phyloP scores from a whole-genome alignment of 192 early-diverging fungal genomes.

The Backusella tuberculispora region DNA sequence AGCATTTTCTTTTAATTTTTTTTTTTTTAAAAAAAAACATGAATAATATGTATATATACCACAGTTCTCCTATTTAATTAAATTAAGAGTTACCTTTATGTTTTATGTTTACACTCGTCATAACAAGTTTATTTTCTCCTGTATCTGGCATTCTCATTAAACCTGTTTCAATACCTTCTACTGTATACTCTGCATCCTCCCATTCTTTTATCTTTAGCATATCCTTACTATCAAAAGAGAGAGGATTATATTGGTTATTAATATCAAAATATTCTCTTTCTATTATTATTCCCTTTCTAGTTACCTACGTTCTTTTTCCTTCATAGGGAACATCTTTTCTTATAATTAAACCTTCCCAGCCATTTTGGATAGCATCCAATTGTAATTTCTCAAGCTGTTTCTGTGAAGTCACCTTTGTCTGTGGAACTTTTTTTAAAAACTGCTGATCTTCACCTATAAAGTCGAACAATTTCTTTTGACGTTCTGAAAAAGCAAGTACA shows the following conservation, averaged over 20 bases:
- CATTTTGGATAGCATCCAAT: slow-evolving; percentile 27
- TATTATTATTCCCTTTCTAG: background rate
- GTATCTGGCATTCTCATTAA: slow-evolving; percentile 45
- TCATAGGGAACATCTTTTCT: slow-evolving; percentile 53
- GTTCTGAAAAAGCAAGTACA: slow-evolving; percentile 28
- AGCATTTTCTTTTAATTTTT: slow-evolving; percentile 30
- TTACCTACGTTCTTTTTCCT: slow-evolving; percentile 53
- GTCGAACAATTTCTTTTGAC: slow-evolving; percentile 29
- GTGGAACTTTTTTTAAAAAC: slow-evolving; percentile 26
- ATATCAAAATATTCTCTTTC: too few relatives aligned
- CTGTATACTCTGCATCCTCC: slow-evolving; percentile 55
- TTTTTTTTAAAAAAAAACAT: too few relatives aligned
- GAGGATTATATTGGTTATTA: background rate
- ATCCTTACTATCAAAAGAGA: slow-evolving; percentile 38
- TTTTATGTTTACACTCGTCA: slow-evolving; percentile 49
- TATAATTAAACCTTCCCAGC: slow-evolving; percentile 62
- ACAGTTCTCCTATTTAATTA: background rate
- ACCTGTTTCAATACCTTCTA: slow-evolving; percentile 48
- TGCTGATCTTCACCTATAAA: slow-evolving; percentile 13
- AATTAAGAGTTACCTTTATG: slow-evolving; percentile 40
- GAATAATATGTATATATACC: too few relatives aligned
- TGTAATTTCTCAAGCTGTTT: slow-evolving; percentile 43
- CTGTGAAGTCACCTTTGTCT: slow-evolving; percentile 35
- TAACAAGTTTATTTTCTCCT: slow-evolving; percentile 39
- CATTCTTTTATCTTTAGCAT: slow-evolving; percentile 59